phyloP scores from a whole-genome alignment of 2,329 filamentous ascomycete genomes.

The Grosmannia serpens region DNA sequence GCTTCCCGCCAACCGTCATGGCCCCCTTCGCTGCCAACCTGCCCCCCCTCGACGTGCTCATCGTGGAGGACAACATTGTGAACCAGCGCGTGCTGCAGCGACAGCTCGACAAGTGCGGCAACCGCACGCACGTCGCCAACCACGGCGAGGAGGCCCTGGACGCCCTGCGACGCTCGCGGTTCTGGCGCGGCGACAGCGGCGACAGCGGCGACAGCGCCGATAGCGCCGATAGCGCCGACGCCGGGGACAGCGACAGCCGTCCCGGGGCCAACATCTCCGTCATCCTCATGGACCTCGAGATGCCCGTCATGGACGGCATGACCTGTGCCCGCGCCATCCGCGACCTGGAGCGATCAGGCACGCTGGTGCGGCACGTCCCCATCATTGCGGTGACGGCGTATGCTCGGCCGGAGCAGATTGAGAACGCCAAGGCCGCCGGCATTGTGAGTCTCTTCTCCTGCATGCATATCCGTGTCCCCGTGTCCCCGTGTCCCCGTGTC shows the following conservation, averaged over 20 bases:
- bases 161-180: slow-evolving; percentile 41
- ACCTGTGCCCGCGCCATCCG: slow-evolving; percentile 61
- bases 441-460: slow-evolving; percentile 44
- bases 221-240: slow-evolving; percentile 14
- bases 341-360: slow-evolving; percentile 51
- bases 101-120: slow-evolving; percentile 49
- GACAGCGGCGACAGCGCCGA: slow-evolving; percentile 23
- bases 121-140: slow-evolving; percentile 50
- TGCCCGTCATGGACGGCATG: slow-evolving; percentile 72
- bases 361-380: slow-evolving; percentile 54
- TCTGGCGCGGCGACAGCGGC: slow-evolving; percentile 28
- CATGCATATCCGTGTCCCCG: not conserved
- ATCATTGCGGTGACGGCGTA: slow-evolving; percentile 80
- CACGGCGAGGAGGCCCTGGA: slow-evolving; percentile 53
- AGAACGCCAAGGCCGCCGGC: slow-evolving; percentile 57
- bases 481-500: no score
- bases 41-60: slow-evolving; percentile 42
- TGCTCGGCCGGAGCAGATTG: slow-evolving; percentile 62
- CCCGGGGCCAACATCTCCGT: slow-evolving; percentile 44
- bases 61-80: slow-evolving; percentile 58
- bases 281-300: slow-evolving; percentile 72
- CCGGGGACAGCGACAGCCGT: slow-evolving; percentile 14
- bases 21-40: slow-evolving; percentile 6
- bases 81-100: slow-evolving; percentile 54
- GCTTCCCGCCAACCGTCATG: not conserved